phyloP scores from a whole-genome alignment of 495 filamentous ascomycete genomes.

The Lasiosphaeria hispida region DNA sequence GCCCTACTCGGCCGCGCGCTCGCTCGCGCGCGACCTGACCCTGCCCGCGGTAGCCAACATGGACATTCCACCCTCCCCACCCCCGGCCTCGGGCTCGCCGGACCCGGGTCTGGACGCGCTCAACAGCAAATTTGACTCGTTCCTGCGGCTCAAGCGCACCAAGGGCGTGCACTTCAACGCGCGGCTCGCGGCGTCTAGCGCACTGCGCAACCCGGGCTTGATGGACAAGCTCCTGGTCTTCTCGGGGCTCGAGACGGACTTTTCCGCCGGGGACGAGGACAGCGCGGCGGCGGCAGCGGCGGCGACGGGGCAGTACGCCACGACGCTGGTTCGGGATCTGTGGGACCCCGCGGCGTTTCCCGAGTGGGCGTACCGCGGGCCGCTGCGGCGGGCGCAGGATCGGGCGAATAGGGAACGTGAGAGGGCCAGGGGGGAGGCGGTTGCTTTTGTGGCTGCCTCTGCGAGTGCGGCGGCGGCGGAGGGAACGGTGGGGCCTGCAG shows the following conservation, averaged over 20 bases:
- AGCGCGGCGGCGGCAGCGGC: slow-evolving; percentile 18
- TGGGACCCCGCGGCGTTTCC: slow-evolving; percentile 70
- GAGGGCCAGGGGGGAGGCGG: slow-evolving; percentile 51
- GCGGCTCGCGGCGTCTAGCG: slow-evolving; percentile 65
- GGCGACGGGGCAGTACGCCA: slow-evolving; percentile 63
- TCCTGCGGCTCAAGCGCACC: slow-evolving; percentile 74
- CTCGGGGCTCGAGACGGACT: slow-evolving; percentile 59
- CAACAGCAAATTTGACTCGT: slow-evolving; percentile 75
- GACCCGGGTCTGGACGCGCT: slow-evolving; percentile 46
- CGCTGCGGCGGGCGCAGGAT: slow-evolving; percentile 64
- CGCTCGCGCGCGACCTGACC: slow-evolving; percentile 74
- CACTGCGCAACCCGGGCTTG: slow-evolving; percentile 78
- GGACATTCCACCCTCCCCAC: slow-evolving; percentile 81
- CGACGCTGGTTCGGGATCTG: slow-evolving; percentile 62
- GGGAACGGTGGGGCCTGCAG: slow-evolving; percentile 7
- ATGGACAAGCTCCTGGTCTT: slow-evolving; percentile 77
- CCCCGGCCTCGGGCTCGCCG: slow-evolving; percentile 69
- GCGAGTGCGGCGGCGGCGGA: slow-evolving; percentile 22
- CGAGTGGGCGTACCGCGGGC: slow-evolving; percentile 68
- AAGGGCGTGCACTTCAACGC: slow-evolving; percentile 89
- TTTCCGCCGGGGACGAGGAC: slow-evolving; percentile 29
- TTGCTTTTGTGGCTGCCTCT: slow-evolving; percentile 74
- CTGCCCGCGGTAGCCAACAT: slow-evolving; percentile 77
- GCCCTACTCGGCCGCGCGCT: slow-evolving; percentile 65
- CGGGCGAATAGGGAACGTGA: slow-evolving; percentile 58